Evolutionary conservation across 495 filamentous ascomycete species (phyloP).

Genomic region (Geopyxis carbonaria): DNA sequence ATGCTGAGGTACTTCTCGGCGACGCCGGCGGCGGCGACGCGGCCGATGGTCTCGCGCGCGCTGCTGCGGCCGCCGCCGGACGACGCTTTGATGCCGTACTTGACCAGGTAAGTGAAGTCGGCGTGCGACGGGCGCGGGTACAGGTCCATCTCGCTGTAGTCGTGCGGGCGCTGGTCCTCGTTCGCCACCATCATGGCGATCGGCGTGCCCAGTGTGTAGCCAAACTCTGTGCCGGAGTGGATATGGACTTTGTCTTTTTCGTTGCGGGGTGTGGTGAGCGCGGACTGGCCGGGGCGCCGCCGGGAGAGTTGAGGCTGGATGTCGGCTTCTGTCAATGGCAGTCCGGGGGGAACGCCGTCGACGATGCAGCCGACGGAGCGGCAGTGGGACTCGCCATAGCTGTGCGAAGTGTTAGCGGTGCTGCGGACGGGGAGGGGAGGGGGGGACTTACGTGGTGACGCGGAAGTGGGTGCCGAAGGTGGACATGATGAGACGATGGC

Average conservation of each 20-base stretch:
- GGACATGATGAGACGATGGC: conserved; percentile 69
- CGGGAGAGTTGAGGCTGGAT: conserved; percentile 93
- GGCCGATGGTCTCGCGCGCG: conserved; percentile 83
- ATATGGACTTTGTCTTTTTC: conserved; percentile 87
- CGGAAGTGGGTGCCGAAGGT: conserved; percentile 76
- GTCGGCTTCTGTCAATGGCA: conserved; percentile 71
- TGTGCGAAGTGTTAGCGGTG: conserved; percentile 24
- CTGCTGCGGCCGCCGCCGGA: conserved; percentile 84
- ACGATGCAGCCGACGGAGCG: conserved; percentile 80
- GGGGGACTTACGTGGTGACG: conserved; percentile 57
- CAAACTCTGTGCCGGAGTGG: conserved; percentile 86
- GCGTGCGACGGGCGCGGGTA: conserved; percentile 88
- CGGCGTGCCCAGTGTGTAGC: conserved; percentile 79
- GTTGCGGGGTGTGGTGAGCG: conserved; percentile 77
- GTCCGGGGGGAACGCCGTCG: conserved; percentile 76
- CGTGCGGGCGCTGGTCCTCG: conserved; percentile 83
- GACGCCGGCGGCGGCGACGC: conserved; percentile 88
- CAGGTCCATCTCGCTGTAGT: conserved; percentile 87
- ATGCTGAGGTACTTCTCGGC: conserved; percentile 81
- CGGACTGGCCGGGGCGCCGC: conserved; percentile 75
- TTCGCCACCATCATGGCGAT: conserved; percentile 79
- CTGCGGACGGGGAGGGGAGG: neutral
- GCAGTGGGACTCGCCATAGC: conserved; percentile 83
- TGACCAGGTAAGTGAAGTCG: conserved; percentile 92
- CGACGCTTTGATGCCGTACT: conserved; percentile 90